Evolutionary conservation across 352 stramenopile species (phyloP), one percentile per base, ranked within the genome.

Genomic region (Pythium sukuiense): DNA sequence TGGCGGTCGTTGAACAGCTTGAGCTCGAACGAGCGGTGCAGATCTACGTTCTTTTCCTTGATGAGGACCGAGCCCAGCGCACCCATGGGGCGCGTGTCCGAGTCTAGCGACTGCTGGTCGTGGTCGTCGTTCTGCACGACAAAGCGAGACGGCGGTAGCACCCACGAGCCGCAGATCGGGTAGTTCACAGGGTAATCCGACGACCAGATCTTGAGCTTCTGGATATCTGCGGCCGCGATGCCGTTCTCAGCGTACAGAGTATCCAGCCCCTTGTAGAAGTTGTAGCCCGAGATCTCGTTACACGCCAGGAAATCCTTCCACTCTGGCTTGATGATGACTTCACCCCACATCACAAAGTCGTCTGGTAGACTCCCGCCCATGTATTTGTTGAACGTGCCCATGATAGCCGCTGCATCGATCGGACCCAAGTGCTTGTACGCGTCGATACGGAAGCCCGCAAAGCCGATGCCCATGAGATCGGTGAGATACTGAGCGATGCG

Each of bases 141-240:
- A 29, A 89, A 88, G 0, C 83, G 77, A 26, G 77, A 78, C 2
- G 80, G 35, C 12, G 78, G 78, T 11, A 92, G 52, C 45, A 88
- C 80, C 76, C 83, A 92, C 14, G 69, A 81, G 18, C 79, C 81
- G 30, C 78, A 87, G 20, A 79, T 64, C 2, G 80, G 80, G 54
- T 80, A 72, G 12, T 78, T 59, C 37, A 74, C 82, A 3, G 83
- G 82, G 69, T 92, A 92, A 45, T 88, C 83, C 0, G 71, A 84
- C 50, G 80, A 88, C 83, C 80, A 92, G 55, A 90, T 83, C 73
- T 92, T 92, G 60, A 92, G 73, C 54, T 92, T 92, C 18, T 60
- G 45, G 8, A 92, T 80, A 56, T 92, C 83, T 0, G 46, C 72
- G 12, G 69, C 39, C n/a, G 78, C 79, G 64, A 90, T 74, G 7